A percentile compares a stretch with the other conserved stretches of the same genome.
These are phyloP conservation scores for Neophaeococcomyces mojaviensis DNA, from an alignment of 2,329 filamentous ascomycete genomes.

Conservation along the genomic window DNA sequence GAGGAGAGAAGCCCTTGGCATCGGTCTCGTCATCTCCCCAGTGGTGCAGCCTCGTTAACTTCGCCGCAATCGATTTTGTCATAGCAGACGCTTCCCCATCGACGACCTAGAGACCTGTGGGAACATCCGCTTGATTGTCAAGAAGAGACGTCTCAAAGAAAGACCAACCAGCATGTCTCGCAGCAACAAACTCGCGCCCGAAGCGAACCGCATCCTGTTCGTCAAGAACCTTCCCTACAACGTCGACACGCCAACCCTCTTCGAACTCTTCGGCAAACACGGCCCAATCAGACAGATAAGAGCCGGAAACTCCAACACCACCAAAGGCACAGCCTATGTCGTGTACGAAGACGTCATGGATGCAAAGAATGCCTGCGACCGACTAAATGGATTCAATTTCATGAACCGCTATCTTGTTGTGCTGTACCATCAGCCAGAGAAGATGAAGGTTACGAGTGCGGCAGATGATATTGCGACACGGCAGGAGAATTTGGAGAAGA, in stretches of 20 bases:
- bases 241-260: conserved; percentile 95
- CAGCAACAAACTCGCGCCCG: conserved; percentile 77
- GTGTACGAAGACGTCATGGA: conserved; percentile 99
- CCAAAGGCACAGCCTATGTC: conserved; percentile 97
- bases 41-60: conserved; percentile 6
- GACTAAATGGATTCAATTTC: conserved; percentile 99
- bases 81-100: too few relatives aligned
- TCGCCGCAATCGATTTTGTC: conserved; percentile 3
- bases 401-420: conserved; percentile 97
- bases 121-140: too few relatives aligned
- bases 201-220: conserved; percentile 99
- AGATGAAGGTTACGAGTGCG: conserved; percentile 63
- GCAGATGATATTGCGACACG: conserved; percentile 90
- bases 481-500: conserved; percentile 93
- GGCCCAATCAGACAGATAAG: conserved; percentile 95
- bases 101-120: too few relatives aligned
- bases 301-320: conserved; percentile 93
- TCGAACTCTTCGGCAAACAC: conserved; percentile 97
- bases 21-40: background rate
- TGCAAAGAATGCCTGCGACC: conserved; percentile 97
- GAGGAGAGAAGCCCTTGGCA: too few relatives aligned
- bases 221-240: conserved; percentile 99
- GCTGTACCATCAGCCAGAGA: conserved; percentile 69
- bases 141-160: too few relatives aligned
- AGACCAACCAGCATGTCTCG: conserved; percentile 17